Base-by-base conservation (phyloP, 2,329 filamentous ascomycete species). In the Phialocephala sp. region DNA sequence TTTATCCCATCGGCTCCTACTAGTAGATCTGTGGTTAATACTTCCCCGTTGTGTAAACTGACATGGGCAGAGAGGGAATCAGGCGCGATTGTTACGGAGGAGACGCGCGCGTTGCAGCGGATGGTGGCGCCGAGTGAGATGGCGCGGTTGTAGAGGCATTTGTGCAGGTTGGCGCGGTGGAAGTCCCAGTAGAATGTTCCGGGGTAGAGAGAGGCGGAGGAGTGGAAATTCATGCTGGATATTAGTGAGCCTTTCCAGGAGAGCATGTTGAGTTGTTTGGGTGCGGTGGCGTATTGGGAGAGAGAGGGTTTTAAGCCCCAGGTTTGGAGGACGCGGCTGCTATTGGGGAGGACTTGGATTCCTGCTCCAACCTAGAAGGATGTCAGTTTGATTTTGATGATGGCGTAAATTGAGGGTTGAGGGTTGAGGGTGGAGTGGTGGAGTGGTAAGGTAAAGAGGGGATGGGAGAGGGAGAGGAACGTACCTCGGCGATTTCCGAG, bases 211-310 rank as follows among this genome's bases (percentile, higher is more conserved):
- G 68, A 41, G 6, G 72, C 73, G 2, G 67, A 71, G 14, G 59
- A 66, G 35, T 59, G 37, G 32, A 69, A 69, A 36, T 73, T 59
- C 60, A 74, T 68, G 0, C 64, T 61, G 2, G 71, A 70, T 8
- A 73, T 74, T 75, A 27, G 76, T 65, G 5, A 59, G 2, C 72
- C 68, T 59, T 72, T 69, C 72, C 72, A 58, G 82, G 81, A 8
- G 79, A 79, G 73, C 85, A 89, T 52, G 82, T 80, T 70, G 81
- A 82, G 18, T 86, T 80, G 9, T 78, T 78, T 6, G 85, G 76
- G 84, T 15, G 57, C 65, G 0, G 72, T 72, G 6, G 68, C 65
- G 52, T 68, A 68, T 20, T 60, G 27, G 6, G 60, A 62, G 22
- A 73, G 66, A 5, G 54, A 20, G 12, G 60, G 41, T 11, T 63